Percentiles rank a stretch among this genome's conserved stretches.
Conservation (phyloP, 768 basidiomycete genomes). For the Leucosporidium creatinivorum region DNA sequence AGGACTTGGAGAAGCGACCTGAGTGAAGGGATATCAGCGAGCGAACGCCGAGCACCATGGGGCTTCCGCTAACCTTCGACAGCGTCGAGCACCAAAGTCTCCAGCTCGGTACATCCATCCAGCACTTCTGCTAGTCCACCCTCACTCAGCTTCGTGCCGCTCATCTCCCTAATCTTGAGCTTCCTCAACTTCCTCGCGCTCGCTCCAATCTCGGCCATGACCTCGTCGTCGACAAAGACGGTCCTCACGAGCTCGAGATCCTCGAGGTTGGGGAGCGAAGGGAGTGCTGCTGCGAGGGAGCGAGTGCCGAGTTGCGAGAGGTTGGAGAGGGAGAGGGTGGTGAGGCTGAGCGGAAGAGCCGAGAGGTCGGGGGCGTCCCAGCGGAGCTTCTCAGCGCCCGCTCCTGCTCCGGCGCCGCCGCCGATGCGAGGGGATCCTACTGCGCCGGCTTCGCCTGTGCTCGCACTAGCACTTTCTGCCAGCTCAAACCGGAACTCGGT, state of each 20-base stretch:
- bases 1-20: constrained; percentile 25
- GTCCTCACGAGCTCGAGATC: constrained; percentile 16
- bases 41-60: background rate
- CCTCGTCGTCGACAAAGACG: constrained; percentile 25
- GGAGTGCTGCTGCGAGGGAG: constrained; percentile 1
- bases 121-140: background rate
- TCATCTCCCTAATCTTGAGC: constrained; percentile 22
- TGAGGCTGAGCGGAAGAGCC: background rate
- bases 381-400: background rate
- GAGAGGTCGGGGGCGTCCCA: constrained; percentile 27
- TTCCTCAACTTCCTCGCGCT: constrained; percentile 3
- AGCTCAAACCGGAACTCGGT: constrained; percentile 10
- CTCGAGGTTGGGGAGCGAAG: constrained; percentile 17
- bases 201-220: constrained; percentile 4
- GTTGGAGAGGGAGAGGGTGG: constrained; percentile 9
- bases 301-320: constrained; percentile 15
- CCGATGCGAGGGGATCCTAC: background rate
- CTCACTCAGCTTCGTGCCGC: constrained; percentile 27
- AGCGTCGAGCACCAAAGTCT: constrained; percentile 11
- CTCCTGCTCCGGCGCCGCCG: too few relatives aligned
- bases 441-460: too few relatives aligned
- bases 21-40: background rate
- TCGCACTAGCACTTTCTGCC: background rate
- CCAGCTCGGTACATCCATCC: constrained; percentile 18
- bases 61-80: constrained; percentile 17